Percentiles rank a stretch among this genome's conserved stretches.
phyloP scores from a whole-genome alignment of 2,329 filamentous ascomycete genomes.

The Ceratocystis destructans region DNA sequence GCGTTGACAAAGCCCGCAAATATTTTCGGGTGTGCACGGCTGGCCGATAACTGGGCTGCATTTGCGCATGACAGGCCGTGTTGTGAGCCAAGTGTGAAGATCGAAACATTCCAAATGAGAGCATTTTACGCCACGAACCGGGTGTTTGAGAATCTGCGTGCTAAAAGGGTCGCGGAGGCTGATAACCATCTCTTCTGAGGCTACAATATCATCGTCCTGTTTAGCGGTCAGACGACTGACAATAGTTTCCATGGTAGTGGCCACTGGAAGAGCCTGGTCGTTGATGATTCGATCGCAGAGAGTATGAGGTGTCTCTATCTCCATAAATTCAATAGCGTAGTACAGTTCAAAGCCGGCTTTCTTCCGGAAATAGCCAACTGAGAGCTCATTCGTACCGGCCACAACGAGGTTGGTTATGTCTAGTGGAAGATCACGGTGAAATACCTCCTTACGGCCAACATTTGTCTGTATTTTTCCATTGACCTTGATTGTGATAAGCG shows the following conservation, averaged over 20 bases:
- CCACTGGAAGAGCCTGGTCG: conserved; percentile 29
- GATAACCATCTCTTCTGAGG: conserved; percentile 45
- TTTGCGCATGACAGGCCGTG: conserved; percentile 38
- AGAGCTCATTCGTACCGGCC: conserved; percentile 48
- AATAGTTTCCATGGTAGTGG: background rate
- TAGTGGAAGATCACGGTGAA: conserved; percentile 61
- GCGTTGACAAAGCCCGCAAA: background rate
- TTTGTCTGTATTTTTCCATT: conserved; percentile 20
- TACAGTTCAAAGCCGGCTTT: conserved; percentile 22
- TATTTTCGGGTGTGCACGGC: background rate
- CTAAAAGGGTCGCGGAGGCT: conserved; percentile 56
- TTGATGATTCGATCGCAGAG: conserved; percentile 31
- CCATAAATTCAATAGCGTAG: conserved; percentile 57
- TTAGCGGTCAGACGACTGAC: background rate
- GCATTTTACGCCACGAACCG: conserved; percentile 58
- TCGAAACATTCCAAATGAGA: conserved; percentile 82
- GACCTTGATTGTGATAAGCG: background rate
- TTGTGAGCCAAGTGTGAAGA: conserved; percentile 63
- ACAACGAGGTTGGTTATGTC: conserved; percentile 53
- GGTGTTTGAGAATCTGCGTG: conserved; percentile 49
- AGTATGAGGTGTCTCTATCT: conserved; percentile 36
- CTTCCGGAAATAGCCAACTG: conserved; percentile 33
- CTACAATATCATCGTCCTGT: conserved; percentile 11
- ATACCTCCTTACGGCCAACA: conserved; percentile 52
- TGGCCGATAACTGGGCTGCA: conserved; percentile 23